Evolutionary conservation across 768 basidiomycete species (phyloP).

Genomic region (Tulasnella sp.): DNA sequence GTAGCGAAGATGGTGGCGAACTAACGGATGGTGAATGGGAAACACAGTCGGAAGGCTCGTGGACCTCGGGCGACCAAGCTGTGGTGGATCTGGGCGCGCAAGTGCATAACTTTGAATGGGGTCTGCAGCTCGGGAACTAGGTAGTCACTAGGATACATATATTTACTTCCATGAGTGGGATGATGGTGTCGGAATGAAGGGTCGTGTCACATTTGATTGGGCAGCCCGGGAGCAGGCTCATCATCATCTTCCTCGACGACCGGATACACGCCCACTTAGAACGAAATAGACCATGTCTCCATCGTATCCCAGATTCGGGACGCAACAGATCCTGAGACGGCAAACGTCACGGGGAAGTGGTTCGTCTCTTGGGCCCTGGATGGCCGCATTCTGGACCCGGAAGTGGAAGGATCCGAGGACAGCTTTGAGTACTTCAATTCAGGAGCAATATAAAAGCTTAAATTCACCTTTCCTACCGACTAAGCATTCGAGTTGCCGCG

Average conservation of each 20-base stretch:
- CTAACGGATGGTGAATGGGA: neutral
- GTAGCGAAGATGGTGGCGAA: neutral
- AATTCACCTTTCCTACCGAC: neutral
- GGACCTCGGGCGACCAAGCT: neutral
- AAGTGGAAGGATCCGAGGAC: constrained; percentile 27
- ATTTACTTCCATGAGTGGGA: too few species aligned
- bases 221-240: too few species aligned
- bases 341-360: constrained; percentile 9
- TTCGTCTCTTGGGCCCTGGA: constrained; percentile 10
- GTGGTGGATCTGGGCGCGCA: neutral
- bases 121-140: too few species aligned
- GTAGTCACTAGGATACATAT: too few species aligned
- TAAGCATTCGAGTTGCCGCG: neutral
- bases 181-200: too few species aligned
- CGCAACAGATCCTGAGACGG: neutral
- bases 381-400: constrained; percentile 12
- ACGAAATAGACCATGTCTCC: too few species aligned
- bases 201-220: too few species aligned
- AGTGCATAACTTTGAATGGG: too few species aligned
- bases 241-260: too few species aligned
- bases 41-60: neutral
- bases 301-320: too few species aligned
- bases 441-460: constrained; percentile 27
- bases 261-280: too few species aligned
- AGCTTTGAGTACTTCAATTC: constrained; percentile 31